Conservation (phyloP, 768 basidiomycete species). For the Tremella yokohamensis region DNA sequence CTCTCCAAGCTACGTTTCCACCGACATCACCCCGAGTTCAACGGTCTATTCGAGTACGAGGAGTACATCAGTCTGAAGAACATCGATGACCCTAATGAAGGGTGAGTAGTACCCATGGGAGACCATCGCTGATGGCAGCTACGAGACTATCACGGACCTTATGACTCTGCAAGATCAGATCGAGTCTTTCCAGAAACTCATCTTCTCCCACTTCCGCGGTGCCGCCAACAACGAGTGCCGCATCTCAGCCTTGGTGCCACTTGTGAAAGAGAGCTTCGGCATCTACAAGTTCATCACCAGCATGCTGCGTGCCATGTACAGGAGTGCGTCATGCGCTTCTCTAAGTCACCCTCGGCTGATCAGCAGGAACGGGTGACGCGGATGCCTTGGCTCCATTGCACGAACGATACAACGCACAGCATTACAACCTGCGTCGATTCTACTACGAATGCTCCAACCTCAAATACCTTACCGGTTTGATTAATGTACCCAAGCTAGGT, state of each 20-base stretch:
- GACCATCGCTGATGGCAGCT: constrained; percentile 57
- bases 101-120: constrained; percentile 60
- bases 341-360: constrained; percentile 1
- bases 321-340: constrained; percentile 60
- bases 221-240: constrained; percentile 95
- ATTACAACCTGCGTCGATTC: constrained; percentile 89
- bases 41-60: constrained; percentile 97
- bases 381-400: constrained; percentile 87
- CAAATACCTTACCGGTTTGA: constrained; percentile 93
- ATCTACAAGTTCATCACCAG: constrained; percentile 98
- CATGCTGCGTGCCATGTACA: constrained; percentile 95
- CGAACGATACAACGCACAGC: constrained; percentile 83
- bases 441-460: constrained; percentile 99
- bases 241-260: constrained; percentile 89
- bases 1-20: constrained; percentile 94
- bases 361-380: constrained; percentile 74
- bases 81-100: constrained; percentile 98
- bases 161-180: constrained; percentile 99
- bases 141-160: constrained; percentile 94
- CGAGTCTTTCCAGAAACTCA: constrained; percentile 95
- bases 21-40: constrained; percentile 91
- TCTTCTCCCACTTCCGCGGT: constrained; percentile 88
- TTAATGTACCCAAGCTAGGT: constrained; percentile 96
- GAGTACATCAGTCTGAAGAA: constrained; percentile 96
- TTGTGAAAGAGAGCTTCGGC: constrained; percentile 98